A percentile compares a stretch with the other conserved stretches of the same genome.
These are phyloP conservation scores for Ophiostoma tasmaniense DNA, from an alignment of 2,329 filamentous ascomycete species.

Conservation along the genomic window DNA sequence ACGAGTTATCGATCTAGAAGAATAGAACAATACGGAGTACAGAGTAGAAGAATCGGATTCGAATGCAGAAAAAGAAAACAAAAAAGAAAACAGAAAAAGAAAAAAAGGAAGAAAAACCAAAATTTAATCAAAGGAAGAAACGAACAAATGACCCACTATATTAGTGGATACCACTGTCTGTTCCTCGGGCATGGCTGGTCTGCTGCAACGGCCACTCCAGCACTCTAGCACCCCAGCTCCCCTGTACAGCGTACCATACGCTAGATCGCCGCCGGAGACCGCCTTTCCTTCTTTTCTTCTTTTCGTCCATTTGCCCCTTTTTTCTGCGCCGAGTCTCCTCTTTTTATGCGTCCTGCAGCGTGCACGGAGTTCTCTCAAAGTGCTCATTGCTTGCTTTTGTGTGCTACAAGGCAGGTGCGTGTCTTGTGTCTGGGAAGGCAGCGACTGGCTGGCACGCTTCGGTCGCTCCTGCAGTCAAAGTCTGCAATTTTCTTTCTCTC, in stretches of 20 bases:
- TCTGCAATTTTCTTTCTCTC: neutral
- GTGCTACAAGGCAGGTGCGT: neutral
- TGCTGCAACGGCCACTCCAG: no score
- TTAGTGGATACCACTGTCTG: neutral
- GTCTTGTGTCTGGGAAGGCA: neutral
- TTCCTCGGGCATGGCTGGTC: neutral
- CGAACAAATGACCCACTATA: neutral
- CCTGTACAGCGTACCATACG: neutral
- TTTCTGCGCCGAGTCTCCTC: constrained; percentile 7
- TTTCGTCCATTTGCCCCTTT: neutral
- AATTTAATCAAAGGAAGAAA: neutral
- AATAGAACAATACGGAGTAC: no score
- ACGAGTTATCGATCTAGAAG: neutral
- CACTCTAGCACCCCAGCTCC: neutral
- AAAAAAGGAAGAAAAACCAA: neutral
- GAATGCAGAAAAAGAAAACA: neutral
- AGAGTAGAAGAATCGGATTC: neutral
- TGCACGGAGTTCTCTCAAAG: neutral
- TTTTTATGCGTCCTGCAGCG: neutral
- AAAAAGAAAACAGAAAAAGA: neutral
- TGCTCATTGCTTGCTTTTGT: neutral
- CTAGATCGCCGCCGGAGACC: neutral
- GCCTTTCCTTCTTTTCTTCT: constrained; percentile 1
- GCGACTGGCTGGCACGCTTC: neutral
- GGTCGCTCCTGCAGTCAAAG: neutral